Evolutionary conservation across 208 protist genomes (phyloP).

Genomic region (Leishmania major): DNA sequence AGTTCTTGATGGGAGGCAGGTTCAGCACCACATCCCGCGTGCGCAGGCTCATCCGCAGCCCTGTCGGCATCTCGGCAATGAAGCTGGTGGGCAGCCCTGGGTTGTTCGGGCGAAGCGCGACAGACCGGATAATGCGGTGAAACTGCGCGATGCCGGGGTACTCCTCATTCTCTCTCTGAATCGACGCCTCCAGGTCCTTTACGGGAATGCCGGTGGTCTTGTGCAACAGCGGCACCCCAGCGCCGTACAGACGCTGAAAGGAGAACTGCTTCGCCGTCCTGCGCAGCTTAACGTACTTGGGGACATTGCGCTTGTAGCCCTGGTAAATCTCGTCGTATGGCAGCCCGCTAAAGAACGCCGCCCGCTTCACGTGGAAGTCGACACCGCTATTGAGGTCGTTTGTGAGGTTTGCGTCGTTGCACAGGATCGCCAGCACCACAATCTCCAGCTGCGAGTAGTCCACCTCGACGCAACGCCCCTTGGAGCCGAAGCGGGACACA

Average conservation of each 20-base stretch:
- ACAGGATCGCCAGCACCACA: conserved; percentile 80
- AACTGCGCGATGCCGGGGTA: conserved; percentile 83
- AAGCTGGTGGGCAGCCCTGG: conserved; percentile 82
- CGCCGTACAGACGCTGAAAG: conserved; percentile 91
- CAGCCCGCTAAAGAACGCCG: conserved; percentile 82
- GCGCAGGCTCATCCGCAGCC: conserved; percentile 73
- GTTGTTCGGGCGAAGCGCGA: conserved; percentile 82
- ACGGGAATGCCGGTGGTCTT: conserved; percentile 86
- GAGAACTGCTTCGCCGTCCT: conserved; percentile 90
- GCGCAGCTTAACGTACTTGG: conserved; percentile 75
- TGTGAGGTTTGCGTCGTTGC: conserved; percentile 63
- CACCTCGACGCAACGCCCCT: conserved; percentile 83
- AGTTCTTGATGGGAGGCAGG: conserved; percentile 87
- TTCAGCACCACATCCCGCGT: conserved; percentile 82
- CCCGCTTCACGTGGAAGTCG: conserved; percentile 90
- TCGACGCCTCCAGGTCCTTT: conserved; percentile 67
- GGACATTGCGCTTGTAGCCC: conserved; percentile 59
- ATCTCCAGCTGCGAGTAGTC: conserved; percentile 93
- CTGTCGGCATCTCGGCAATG: conserved; percentile 85
- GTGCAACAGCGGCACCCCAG: conserved; percentile 78
- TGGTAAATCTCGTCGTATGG: conserved; percentile 82
- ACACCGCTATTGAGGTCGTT: conserved; percentile 73
- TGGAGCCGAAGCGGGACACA: conserved; percentile 76
- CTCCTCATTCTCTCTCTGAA: conserved; percentile 67
- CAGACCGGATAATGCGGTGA: conserved; percentile 63